phyloP scores from a whole-genome alignment of 208 protist species.

The Vickermania spadyakhi region DNA sequence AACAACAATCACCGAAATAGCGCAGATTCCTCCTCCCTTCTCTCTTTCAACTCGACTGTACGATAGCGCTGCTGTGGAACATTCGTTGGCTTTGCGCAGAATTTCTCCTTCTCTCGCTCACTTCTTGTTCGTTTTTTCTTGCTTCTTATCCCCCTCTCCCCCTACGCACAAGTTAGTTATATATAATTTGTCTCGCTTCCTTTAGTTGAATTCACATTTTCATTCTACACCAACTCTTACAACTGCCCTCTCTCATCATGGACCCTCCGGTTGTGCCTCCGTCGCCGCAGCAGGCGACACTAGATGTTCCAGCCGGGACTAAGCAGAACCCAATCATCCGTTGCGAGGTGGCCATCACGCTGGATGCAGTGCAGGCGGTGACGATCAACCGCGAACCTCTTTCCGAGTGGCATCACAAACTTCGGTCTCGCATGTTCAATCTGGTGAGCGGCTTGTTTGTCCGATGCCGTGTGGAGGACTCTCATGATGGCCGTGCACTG shows the following conservation, averaged over 20 bases:
- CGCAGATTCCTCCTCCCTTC: too few species aligned
- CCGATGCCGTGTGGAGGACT: constrained; percentile 86
- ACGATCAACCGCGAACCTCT: constrained; percentile 87
- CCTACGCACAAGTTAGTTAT: neutral
- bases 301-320: constrained; percentile 32
- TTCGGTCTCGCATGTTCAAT: constrained; percentile 70
- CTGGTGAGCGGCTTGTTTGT: constrained; percentile 86
- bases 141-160: neutral
- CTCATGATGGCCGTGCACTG: constrained; percentile 65
- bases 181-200: neutral
- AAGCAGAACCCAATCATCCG: constrained; percentile 30
- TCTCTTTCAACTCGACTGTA: too few species aligned
- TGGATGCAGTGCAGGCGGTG: constrained; percentile 71
- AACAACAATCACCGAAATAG: too few species aligned
- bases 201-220: neutral
- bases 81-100: neutral
- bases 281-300: constrained; percentile 51
- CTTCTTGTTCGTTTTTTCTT: neutral
- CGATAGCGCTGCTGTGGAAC: too few species aligned
- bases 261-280: constrained; percentile 63
- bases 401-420: constrained; percentile 88
- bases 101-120: neutral
- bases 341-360: constrained; percentile 42
- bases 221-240: neutral
- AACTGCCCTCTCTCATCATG: constrained; percentile 15